Evolutionary conservation across 1,284 basidiomycete genomes (phyloP).

Genomic region (Cystobasidium pallidum): DNA sequence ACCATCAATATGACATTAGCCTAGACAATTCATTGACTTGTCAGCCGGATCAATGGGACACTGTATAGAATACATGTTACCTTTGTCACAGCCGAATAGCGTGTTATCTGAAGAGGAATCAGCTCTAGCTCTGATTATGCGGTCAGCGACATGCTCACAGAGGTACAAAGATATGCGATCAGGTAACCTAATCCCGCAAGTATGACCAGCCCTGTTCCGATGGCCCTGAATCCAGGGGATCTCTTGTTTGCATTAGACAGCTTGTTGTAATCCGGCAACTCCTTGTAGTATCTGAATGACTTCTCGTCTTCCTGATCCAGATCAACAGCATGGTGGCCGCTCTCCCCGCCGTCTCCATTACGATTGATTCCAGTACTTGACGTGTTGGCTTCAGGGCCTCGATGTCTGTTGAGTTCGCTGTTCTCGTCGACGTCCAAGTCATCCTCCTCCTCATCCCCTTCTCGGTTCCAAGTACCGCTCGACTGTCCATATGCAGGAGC

Average conservation of each 20-base stretch:
- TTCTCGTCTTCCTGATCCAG: conserved; percentile 17
- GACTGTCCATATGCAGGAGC: conserved; percentile 9
- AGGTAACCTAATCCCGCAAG: conserved; percentile 37
- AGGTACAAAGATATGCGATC: conserved; percentile 22
- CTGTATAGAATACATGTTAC: not conserved
- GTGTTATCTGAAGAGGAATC: conserved; percentile 30
- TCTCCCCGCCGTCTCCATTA: not conserved
- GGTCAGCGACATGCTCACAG: too few relatives aligned
- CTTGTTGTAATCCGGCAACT: conserved; percentile 20
- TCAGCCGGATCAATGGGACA: not conserved
- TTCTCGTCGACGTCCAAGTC: conserved; percentile 4
- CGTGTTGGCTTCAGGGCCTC: too few relatives aligned
- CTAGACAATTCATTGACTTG: conserved; percentile 17
- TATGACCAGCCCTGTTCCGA: conserved; percentile 13
- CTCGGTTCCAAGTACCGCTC: not conserved
- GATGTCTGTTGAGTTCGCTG: conserved; percentile 2
- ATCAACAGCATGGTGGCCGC: not conserved
- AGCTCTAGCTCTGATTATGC: not conserved
- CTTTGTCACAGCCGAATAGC: conserved; percentile 37
- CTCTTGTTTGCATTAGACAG: conserved; percentile 21
- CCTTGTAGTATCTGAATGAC: conserved; percentile 29
- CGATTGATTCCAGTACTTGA: not conserved
- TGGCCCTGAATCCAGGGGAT: conserved; percentile 13
- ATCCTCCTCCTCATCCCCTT: not conserved
- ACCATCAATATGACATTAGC: conserved; percentile 57